Percentiles rank a stretch among this genome's conserved stretches.
These are phyloP conservation scores for Candida gorgasii DNA, from an alignment of 805 yeast species.

Conservation along the genomic window DNA sequence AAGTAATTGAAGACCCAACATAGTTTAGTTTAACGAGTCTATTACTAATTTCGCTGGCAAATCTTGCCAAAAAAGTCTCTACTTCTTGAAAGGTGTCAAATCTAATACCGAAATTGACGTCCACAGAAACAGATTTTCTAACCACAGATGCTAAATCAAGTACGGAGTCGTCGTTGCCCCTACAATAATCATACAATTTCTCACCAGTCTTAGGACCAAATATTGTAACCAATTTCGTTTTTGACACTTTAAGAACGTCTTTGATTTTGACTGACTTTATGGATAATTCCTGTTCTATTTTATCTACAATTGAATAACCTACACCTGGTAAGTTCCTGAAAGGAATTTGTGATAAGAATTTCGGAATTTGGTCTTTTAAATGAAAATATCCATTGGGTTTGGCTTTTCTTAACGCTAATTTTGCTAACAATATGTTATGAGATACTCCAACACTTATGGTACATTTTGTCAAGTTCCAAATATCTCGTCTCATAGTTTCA, in stretches of 20 bases:
- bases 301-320: constrained; percentile 52
- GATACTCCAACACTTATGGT: constrained; percentile 82
- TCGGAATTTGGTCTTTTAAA: constrained; percentile 30
- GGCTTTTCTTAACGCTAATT: constrained; percentile 67
- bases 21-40: constrained; percentile 51
- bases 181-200: constrained; percentile 57
- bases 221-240: constrained; percentile 36
- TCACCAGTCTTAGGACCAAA: constrained; percentile 74
- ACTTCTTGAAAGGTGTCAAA: constrained; percentile 62
- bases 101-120: constrained; percentile 88
- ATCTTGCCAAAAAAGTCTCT: constrained; percentile 57
- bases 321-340: constrained; percentile 59
- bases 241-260: constrained; percentile 38
- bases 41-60: constrained; percentile 58
- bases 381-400: constrained; percentile 73
- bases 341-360: constrained; percentile 36
- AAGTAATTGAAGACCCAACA: constrained; percentile 57
- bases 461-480: constrained; percentile 54
- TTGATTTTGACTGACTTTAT: constrained; percentile 29
- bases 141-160: constrained; percentile 53
- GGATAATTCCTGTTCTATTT: constrained; percentile 38
- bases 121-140: constrained; percentile 81
- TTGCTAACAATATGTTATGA: constrained; percentile 71
- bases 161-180: constrained; percentile 68
- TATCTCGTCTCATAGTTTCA: constrained; percentile 36